Percentiles rank a stretch among this genome's conserved stretches.
Conservation (phyloP, 1,284 basidiomycete genomes). For the Sutorius eximius region DNA sequence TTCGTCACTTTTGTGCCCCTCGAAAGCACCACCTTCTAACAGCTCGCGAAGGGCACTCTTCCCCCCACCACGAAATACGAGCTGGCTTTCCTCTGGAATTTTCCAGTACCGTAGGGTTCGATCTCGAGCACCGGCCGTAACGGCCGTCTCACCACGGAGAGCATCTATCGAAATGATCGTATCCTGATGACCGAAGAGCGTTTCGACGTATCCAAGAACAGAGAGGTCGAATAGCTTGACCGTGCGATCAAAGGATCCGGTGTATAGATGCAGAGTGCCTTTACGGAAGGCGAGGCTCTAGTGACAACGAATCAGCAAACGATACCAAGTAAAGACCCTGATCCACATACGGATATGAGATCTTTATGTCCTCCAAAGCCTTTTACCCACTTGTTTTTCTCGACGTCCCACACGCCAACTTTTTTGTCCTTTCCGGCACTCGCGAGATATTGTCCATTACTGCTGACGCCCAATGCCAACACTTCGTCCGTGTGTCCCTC, state of each 20-base stretch:
- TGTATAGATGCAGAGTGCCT: constrained; percentile 83
- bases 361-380: constrained; percentile 86
- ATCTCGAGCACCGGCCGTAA: constrained; percentile 89
- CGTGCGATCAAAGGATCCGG: constrained; percentile 88
- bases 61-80: constrained; percentile 94
- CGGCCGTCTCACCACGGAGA: constrained; percentile 80
- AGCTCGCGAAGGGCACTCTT: constrained; percentile 77
- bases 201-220: constrained; percentile 91
- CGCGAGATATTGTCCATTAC: constrained; percentile 83
- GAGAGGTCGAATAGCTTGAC: constrained; percentile 75
- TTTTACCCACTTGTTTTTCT: constrained; percentile 71
- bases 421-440: constrained; percentile 85
- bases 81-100: constrained; percentile 91
- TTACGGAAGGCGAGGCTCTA: constrained; percentile 82
- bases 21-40: constrained; percentile 71
- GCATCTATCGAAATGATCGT: constrained; percentile 77
- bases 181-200: constrained; percentile 97
- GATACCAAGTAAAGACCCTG: neutral
- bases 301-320: neutral
- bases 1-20: constrained; percentile 50
- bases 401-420: constrained; percentile 83
- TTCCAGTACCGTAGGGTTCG: constrained; percentile 96
- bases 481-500: constrained; percentile 88
- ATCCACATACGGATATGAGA: constrained; percentile 69
- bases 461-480: constrained; percentile 78